Conservation (phyloP, 2,329 filamentous ascomycete species). For the Fusarium fujikuroi region DNA sequence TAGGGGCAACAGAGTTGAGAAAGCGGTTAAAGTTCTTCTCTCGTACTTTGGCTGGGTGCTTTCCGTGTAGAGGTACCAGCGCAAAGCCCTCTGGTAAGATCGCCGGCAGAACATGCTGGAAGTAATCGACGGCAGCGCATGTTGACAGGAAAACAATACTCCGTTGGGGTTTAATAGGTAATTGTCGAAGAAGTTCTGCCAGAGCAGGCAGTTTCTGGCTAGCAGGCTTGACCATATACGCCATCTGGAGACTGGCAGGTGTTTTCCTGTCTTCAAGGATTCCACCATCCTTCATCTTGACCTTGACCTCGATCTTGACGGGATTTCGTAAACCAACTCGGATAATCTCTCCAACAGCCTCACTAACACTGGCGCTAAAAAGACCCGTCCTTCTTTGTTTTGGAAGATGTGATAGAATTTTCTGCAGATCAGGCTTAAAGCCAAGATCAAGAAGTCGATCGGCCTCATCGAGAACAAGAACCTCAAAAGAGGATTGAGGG, state of each 20-base stretch:
- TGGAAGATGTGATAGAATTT: slow-evolving; percentile 83
- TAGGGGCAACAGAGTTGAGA: slow-evolving; percentile 76
- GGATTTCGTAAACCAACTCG: slow-evolving; percentile 92
- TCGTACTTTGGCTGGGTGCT: slow-evolving; percentile 87
- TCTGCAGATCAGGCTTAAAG: slow-evolving; percentile 90
- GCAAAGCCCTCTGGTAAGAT: slow-evolving; percentile 76
- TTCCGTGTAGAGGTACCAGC: slow-evolving; percentile 88
- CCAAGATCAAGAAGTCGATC: slow-evolving; percentile 92
- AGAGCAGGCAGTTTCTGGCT: slow-evolving; percentile 84
- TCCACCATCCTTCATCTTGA: slow-evolving; percentile 77
- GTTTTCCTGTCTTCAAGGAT: slow-evolving; percentile 83
- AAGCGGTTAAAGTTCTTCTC: slow-evolving; percentile 89
- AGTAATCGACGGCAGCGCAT: slow-evolving; percentile 95
- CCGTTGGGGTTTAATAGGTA: slow-evolving; percentile 82
- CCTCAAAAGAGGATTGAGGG: slow-evolving; percentile 88
- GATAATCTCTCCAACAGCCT: slow-evolving; percentile 93
- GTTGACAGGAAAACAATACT: slow-evolving; percentile 94
- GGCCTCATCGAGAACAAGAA: slow-evolving; percentile 92
- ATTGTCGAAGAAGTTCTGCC: slow-evolving; percentile 72
- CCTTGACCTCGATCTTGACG: slow-evolving; percentile 93
- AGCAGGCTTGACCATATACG: slow-evolving; percentile 79
- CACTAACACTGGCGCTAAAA: slow-evolving; percentile 95
- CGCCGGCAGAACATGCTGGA: slow-evolving; percentile 79
- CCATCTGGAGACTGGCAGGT: slow-evolving; percentile 92
- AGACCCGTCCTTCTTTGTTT: slow-evolving; percentile 94